phyloP scores from a whole-genome alignment of 768 basidiomycete species.

The Lactarius vividus region DNA sequence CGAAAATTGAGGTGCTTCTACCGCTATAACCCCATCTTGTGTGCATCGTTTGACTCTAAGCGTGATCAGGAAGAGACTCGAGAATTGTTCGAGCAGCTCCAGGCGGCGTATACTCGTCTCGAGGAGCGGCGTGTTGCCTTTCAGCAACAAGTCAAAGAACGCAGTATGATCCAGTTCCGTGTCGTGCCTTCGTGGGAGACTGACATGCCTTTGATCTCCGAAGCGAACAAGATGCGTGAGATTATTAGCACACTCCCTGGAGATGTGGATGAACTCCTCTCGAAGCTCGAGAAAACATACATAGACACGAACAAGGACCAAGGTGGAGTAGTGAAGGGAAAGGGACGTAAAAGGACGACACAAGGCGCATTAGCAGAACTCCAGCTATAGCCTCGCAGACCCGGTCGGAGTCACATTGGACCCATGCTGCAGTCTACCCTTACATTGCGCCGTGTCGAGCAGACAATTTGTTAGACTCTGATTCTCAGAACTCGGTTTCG shows the following conservation, averaged over 20 bases:
- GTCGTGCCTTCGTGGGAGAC: not conserved
- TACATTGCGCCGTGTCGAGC: not conserved
- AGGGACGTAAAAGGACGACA: slow-evolving; percentile 14
- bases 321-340: not conserved
- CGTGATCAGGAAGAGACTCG: slow-evolving; percentile 2
- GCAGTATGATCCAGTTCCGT: not conserved
- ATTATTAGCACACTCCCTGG: slow-evolving; percentile 8
- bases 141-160: slow-evolving; percentile 14
- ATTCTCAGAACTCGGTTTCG: not conserved
- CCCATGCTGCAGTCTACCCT: not conserved
- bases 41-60: not conserved
- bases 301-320: not conserved
- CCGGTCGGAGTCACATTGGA: not conserved
- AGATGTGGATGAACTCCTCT: slow-evolving; percentile 10
- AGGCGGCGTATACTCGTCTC: slow-evolving; percentile 2
- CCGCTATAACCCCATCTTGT: not conserved
- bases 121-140: slow-evolving; percentile 7
- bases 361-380: slow-evolving; percentile 17
- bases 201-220: too few relatives aligned
- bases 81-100: slow-evolving; percentile 11
- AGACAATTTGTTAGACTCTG: not conserved
- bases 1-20: slow-evolving; percentile 16
- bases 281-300: slow-evolving; percentile 6
- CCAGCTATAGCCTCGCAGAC: not conserved
- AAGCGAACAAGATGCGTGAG: slow-evolving; percentile 22